Conservation (phyloP, 352 stramenopile genomes). For the Aphanomyces invadans region DNA sequence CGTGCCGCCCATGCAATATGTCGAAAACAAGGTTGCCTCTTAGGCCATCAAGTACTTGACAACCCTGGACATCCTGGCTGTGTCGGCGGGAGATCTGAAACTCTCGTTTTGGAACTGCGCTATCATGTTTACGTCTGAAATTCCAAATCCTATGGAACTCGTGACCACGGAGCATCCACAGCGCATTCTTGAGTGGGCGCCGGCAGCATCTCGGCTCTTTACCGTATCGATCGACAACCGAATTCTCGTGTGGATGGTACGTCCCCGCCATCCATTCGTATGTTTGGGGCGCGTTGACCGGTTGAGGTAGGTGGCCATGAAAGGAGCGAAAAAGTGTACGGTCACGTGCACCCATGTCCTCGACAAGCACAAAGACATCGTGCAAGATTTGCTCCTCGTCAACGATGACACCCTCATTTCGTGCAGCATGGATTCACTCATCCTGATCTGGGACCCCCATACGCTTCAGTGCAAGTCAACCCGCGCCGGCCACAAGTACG, state of each 20-base stretch:
- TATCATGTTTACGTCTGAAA: conserved; percentile 56
- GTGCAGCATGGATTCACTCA: conserved; percentile 70
- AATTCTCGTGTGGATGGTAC: conserved; percentile 56
- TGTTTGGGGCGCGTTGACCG: background rate
- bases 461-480: conserved; percentile 39
- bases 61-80: conserved; percentile 47
- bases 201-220: conserved; percentile 43
- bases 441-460: conserved; percentile 61
- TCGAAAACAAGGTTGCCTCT: no score
- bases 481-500: conserved; percentile 51
- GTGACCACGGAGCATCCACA: conserved; percentile 58
- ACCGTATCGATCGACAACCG: conserved; percentile 63
- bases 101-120: conserved; percentile 66
- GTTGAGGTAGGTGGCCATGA: background rate
- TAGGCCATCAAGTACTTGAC: conserved; percentile 56
- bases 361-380: conserved; percentile 59
- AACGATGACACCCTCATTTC: conserved; percentile 60
- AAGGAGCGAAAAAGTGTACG: conserved; percentile 6
- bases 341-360: conserved; percentile 24
- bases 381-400: conserved; percentile 65
- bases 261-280: background rate
- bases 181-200: conserved; percentile 64
- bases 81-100: conserved; percentile 66
- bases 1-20: no score
- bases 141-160: conserved; percentile 47